Evolutionary conservation across 1,284 basidiomycete genomes (phyloP).

Genomic region (Ustilago vetiveriae): DNA sequence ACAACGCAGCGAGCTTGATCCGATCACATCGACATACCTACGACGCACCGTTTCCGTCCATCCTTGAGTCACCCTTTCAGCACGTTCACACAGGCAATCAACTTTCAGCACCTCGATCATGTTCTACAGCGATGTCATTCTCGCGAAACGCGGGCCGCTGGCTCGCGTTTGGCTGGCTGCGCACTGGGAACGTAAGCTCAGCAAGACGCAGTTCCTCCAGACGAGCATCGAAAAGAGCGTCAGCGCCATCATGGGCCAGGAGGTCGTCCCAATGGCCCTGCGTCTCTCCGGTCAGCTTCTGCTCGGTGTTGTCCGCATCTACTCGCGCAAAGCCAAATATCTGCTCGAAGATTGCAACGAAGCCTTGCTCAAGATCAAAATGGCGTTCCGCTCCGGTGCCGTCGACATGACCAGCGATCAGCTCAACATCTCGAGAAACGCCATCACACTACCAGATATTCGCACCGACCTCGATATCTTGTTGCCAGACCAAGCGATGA

Average conservation of each 20-base stretch:
- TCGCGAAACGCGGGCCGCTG: slow-evolving; percentile 89
- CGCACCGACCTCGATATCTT: slow-evolving; percentile 80
- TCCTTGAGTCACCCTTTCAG: neutral
- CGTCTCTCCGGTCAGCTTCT: slow-evolving; percentile 93
- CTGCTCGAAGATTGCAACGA: slow-evolving; percentile 97
- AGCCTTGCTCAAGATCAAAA: slow-evolving; percentile 91
- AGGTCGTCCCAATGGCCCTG: slow-evolving; percentile 85
- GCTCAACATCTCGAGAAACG: slow-evolving; percentile 82
- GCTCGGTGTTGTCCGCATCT: slow-evolving; percentile 94
- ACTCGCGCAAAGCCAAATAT: slow-evolving; percentile 96
- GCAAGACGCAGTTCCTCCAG: slow-evolving; percentile 90
- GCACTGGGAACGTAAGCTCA: slow-evolving; percentile 97
- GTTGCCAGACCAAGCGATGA: slow-evolving; percentile 73
- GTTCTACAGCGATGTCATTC: slow-evolving; percentile 92
- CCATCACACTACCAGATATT: slow-evolving; percentile 82
- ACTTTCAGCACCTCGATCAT: slow-evolving; percentile 53
- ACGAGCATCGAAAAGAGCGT: slow-evolving; percentile 93
- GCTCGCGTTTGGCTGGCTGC: slow-evolving; percentile 98
- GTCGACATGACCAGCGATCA: slow-evolving; percentile 96
- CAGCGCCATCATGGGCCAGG: slow-evolving; percentile 79
- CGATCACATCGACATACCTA: no score
- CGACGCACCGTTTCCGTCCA: no score
- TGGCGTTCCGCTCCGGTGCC: slow-evolving; percentile 90
- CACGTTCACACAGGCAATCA: neutral
- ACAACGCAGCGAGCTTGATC: no score